Base-by-base conservation (phyloP, 352 stramenopile species). In the Phytopythium mirpurense region DNA sequence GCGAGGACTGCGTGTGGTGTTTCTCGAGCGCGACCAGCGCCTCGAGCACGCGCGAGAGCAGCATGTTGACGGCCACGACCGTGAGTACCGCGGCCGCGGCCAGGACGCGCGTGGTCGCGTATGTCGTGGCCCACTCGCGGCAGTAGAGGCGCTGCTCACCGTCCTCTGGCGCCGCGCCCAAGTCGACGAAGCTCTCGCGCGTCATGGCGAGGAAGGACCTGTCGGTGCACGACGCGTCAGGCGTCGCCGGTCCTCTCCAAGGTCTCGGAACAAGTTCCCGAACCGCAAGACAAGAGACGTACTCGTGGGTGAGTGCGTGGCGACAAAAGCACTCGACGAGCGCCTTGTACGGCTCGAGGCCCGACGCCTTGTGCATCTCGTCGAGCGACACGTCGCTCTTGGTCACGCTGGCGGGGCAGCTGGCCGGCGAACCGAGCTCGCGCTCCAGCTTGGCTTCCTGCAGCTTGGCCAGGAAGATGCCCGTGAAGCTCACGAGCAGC, bases 281-380 rank as follows among this genome's bases (percentile, higher is more conserved):
- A n/a, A n/a, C n/a, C n/a, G n/a, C n/a, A n/a, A n/a, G n/a, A n/a
- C n/a, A n/a, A n/a, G n/a, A n/a, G n/a, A 65, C 65, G 38, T 66
- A 83, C 57, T 86, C 56, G 16, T 66, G 51, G 19, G 54, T 53
- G 19, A 91, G 67, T 15, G 78, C 56, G 34, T 59, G 74, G 56
- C 86, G 86, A 67, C 80, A 93, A 57, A 75, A 91, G 65, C 83
- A 93, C 63, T 90, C 80, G 27, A 93, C 73, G 31, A 93, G 69
- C 18, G 65, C 67, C 46, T 90, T 88, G 68, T 90, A 90, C 3
- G 76, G 72, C 42, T 78, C 65, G 21, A 85, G 48, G 0, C 60
- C 68, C 2, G 74, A 73, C 8, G 56, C 44, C 52, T 83, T 90
- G 31, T 76, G 70, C 27, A 70, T 53, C 36, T 93, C 77, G 53